Percentiles rank a stretch among this genome's conserved stretches.
These are phyloP conservation scores for Pseudogymnoascus sp. DNA, from an alignment of 2,329 filamentous ascomycete species.

Conservation along the genomic window DNA sequence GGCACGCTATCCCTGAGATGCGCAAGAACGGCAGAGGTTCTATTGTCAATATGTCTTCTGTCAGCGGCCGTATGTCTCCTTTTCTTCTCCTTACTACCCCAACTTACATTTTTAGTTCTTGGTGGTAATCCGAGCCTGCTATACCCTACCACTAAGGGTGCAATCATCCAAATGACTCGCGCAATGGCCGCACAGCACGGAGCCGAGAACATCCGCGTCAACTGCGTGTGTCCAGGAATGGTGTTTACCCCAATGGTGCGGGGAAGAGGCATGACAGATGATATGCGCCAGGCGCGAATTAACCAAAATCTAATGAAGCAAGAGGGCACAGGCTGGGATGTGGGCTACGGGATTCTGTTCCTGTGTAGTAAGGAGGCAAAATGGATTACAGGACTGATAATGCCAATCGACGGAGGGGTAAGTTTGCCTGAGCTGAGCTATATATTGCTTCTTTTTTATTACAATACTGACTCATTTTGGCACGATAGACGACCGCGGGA, in stretches of 20 bases:
- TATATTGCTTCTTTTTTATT: not conserved
- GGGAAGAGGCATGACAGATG: slow-evolving; percentile 33
- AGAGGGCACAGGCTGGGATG: slow-evolving; percentile 47
- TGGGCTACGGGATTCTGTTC: slow-evolving; percentile 41
- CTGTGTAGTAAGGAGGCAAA: slow-evolving; percentile 43
- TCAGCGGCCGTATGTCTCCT: slow-evolving; percentile 24
- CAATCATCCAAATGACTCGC: slow-evolving; percentile 46
- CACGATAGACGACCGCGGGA: slow-evolving; percentile 20
- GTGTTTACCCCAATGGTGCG: slow-evolving; percentile 40
- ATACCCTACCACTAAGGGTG: slow-evolving; percentile 41
- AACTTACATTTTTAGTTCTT: slow-evolving; percentile 10
- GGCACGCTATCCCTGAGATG: slow-evolving; percentile 54
- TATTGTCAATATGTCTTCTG: slow-evolving; percentile 32
- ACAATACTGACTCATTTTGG: not conserved
- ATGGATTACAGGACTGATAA: slow-evolving; percentile 42
- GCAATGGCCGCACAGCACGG: slow-evolving; percentile 49
- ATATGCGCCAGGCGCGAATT: slow-evolving; percentile 31
- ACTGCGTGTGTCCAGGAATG: slow-evolving; percentile 48
- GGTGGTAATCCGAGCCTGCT: slow-evolving; percentile 38
- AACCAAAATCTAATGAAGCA: slow-evolving; percentile 44
- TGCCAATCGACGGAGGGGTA: slow-evolving; percentile 40
- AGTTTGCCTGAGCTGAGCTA: not conserved
- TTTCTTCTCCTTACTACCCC: not conserved
- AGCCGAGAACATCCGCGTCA: slow-evolving; percentile 41
- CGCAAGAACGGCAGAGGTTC: slow-evolving; percentile 35